Conservation (phyloP, 331 rosid species). For the Dryas integrifolia region DNA sequence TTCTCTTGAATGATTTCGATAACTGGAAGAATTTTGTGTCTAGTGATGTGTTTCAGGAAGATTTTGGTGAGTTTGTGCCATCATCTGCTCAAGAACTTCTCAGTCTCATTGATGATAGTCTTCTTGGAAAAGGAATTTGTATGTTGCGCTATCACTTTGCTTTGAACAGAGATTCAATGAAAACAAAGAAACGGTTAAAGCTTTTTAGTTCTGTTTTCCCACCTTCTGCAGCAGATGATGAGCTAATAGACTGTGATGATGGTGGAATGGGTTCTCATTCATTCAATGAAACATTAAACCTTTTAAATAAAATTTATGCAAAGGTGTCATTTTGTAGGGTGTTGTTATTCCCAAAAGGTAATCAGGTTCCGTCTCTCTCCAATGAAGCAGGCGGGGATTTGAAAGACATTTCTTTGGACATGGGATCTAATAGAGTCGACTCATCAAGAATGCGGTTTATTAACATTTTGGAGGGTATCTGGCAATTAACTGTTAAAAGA, state of each 20-base stretch:
- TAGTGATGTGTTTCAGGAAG: conserved; percentile 61
- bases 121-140: conserved; percentile 67
- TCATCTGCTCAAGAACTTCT: conserved; percentile 59
- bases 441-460: conserved; percentile 47
- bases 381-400: conserved; percentile 34
- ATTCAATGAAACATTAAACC: conserved; percentile 47
- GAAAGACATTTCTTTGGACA: conserved; percentile 36
- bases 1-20: conserved; percentile 60
- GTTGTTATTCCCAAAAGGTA: conserved; percentile 48
- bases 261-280: conserved; percentile 43
- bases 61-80: conserved; percentile 56
- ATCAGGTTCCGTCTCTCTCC: conserved; percentile 18
- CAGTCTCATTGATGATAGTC: conserved; percentile 52
- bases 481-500: conserved; percentile 64
- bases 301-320: conserved; percentile 50
- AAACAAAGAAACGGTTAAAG: conserved; percentile 51
- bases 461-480: conserved; percentile 55
- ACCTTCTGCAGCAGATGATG: conserved; percentile 36
- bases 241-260: conserved; percentile 56
- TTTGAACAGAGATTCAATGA: conserved; percentile 46
- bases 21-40: conserved; percentile 67
- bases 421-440: conserved; percentile 31
- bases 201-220: conserved; percentile 57
- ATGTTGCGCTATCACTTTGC: conserved; percentile 63
- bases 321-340: conserved; percentile 64